Base-by-base conservation (phyloP, 805 yeast genomes). In the Teunomyces barrocoloradensis region DNA sequence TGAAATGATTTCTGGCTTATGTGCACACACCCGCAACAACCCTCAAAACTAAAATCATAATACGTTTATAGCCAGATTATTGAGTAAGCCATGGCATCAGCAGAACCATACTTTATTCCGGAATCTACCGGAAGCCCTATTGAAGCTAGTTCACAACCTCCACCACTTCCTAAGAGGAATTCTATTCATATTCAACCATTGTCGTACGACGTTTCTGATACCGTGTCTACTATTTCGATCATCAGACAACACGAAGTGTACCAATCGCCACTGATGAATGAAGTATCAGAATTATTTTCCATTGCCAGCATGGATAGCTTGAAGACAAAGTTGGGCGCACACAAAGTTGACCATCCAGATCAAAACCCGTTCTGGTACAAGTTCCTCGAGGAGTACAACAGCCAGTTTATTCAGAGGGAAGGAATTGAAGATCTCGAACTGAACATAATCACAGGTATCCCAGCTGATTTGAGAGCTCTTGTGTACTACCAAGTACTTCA, bases 401-500 rank as follows among this genome's bases (percentile, higher is more conserved):
- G 44, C 23, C 57, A 46, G 37, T 48, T 40, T n/a, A 20, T 27
- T 18, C 43, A 45, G 13, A 44, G 49, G 17, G 28, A 36, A 15
- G 35, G 41, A 13, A 39, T 43, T 6, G 42, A 21, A 13, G 52
- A 49, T 13, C 48, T 68, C 25, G 71, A 67, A 46, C 21, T 39
- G 4, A 54, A 60, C 7, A 41, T 72, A 15, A 28, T 56, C 1
- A 32, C 45, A 3, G 74, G 75, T 0, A 61, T 73, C 4, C 74
- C 77, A 0, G 52, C 33, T 2, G 51, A 55, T 2, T 52, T 65
- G 39, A 55, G 75, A 36, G 55, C 64, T 3, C 46, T 60, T n/a
- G 62, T 68, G 0, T 73, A 73, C 46, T 54, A 66, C 40, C 67
- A 64, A 45, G 56, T 60, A 3, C 54, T 71, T 42, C 66, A 65